Conservation (phyloP, 345 rosid species). For the Eucalyptus coolabah region DNA sequence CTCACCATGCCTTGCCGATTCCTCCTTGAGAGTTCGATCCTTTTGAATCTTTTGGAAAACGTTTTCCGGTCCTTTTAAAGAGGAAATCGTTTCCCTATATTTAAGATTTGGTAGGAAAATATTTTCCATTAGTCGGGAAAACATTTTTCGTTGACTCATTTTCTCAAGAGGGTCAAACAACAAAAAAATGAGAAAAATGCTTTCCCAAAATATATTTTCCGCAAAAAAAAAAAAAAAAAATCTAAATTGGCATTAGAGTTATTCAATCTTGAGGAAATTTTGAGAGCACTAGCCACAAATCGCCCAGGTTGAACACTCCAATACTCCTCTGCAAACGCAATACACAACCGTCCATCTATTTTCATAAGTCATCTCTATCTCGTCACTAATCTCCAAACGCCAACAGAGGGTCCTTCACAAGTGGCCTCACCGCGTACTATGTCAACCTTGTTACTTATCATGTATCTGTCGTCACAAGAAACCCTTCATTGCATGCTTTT, state of each 20-base stretch:
- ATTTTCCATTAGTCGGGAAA: too few species aligned
- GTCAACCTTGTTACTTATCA: neutral
- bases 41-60: accelerated
- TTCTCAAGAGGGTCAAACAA: too few species aligned
- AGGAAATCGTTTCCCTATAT: too few species aligned
- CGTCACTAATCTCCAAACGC: neutral
- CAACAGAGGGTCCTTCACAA: neutral
- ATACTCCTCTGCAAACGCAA: neutral
- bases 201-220: too few species aligned
- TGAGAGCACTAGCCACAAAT: neutral
- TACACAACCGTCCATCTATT: neutral
- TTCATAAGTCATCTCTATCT: neutral
- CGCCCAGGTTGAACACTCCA: neutral
- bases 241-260: neutral
- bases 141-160: too few species aligned
- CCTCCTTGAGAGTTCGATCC: too few species aligned
- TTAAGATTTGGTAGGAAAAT: too few species aligned
- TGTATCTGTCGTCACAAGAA: neutral
- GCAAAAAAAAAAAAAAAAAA: too few species aligned
- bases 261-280: neutral
- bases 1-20: accelerated
- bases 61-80: too few species aligned
- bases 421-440: neutral
- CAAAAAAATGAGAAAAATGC: too few species aligned
- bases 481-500: too few species aligned